Percentiles rank a stretch among this genome's conserved stretches.
Evolutionary conservation across 306 rosid genomes (phyloP).

Genomic region (Trifolium repens): DNA sequence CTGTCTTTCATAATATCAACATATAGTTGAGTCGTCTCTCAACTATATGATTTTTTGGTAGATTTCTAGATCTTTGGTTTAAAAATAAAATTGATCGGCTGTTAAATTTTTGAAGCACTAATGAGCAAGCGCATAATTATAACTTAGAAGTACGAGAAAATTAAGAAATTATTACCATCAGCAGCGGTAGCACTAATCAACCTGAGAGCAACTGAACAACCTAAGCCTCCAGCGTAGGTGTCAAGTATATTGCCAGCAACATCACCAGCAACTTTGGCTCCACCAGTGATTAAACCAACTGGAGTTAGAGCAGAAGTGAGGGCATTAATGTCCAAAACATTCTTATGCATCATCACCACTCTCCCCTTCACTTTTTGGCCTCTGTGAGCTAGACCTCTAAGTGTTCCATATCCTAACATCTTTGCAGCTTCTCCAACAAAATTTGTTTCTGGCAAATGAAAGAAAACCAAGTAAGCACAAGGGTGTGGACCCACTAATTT

Average conservation of each 20-base stretch:
- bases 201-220: neutral
- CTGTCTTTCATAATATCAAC: no score
- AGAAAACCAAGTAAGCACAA: neutral
- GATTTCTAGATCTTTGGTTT: no score
- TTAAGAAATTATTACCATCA: neutral
- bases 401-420: neutral
- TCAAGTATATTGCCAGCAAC: neutral
- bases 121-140: no score
- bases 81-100: no score
- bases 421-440: neutral
- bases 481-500: no score
- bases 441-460: neutral
- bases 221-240: neutral
- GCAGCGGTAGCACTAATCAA: neutral
- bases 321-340: neutral
- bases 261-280: neutral
- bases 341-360: slow-evolving; percentile 4
- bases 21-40: no score
- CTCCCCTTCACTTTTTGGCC: neutral
- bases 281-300: neutral
- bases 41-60: no score
- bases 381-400: neutral
- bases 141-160: no score
- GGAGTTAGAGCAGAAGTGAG: neutral
- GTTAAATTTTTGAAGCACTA: no score